phyloP scores from a whole-genome alignment of 2,329 filamentous ascomycete species.

The Blastomyces gilchristii region DNA sequence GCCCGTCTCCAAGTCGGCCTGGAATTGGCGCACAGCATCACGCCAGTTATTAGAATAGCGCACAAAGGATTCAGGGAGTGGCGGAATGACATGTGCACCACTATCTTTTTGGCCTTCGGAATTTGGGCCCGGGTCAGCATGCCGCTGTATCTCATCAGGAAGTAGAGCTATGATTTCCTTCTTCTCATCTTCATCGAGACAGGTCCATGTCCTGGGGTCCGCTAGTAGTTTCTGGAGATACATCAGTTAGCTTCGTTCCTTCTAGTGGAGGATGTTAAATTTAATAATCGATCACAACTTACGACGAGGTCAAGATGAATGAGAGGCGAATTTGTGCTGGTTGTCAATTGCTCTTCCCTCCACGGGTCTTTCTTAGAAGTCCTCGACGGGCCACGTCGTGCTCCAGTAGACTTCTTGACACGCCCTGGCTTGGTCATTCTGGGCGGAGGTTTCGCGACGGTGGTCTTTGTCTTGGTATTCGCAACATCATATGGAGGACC shows the following conservation, averaged over 20 bases:
- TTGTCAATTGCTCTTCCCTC: slow-evolving; percentile 32
- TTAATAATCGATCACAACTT: slow-evolving; percentile 15
- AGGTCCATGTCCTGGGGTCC: slow-evolving; percentile 33
- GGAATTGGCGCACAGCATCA: slow-evolving; percentile 45
- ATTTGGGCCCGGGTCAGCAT: slow-evolving; percentile 17
- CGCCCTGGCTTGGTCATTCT: slow-evolving; percentile 12
- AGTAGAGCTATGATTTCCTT: slow-evolving; percentile 31
- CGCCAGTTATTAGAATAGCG: slow-evolving; percentile 42
- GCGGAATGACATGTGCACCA: slow-evolving; percentile 26
- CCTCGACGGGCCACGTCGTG: slow-evolving; percentile 27
- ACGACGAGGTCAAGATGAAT: slow-evolving; percentile 32
- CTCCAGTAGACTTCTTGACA: slow-evolving; percentile 17
- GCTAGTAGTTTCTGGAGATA: slow-evolving; percentile 31
- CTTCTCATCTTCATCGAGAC: slow-evolving; percentile 34
- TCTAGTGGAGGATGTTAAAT: background rate
- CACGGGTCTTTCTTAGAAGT: slow-evolving; percentile 27
- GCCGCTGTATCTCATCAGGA: slow-evolving; percentile 34
- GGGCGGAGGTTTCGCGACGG: slow-evolving; percentile 22
- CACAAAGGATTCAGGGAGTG: slow-evolving; percentile 32
- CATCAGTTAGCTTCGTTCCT: slow-evolving; percentile 2
- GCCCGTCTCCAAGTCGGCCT: slow-evolving; percentile 46
- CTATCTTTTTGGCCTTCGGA: slow-evolving; percentile 21
- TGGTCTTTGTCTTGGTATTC: slow-evolving; percentile 11
- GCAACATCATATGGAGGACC: slow-evolving; percentile 18
- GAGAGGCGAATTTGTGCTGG: slow-evolving; percentile 29